Evolutionary conservation across 2,329 filamentous ascomycete genomes (phyloP), one percentile per base, ranked within the genome.

Genomic region (Penicillium capsulatum): DNA sequence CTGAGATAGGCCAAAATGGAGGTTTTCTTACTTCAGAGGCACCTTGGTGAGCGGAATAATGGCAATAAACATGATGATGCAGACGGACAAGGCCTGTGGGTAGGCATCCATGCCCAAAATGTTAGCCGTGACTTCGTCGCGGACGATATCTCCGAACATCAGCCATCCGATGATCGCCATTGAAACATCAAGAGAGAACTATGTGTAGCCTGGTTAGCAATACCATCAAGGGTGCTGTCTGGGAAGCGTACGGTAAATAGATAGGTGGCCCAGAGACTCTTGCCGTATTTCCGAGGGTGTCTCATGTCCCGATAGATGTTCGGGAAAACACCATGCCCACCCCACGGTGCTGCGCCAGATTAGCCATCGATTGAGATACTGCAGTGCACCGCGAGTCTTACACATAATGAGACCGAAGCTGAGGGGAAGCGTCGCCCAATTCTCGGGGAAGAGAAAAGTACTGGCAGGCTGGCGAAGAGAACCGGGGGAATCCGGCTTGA

Each of bases 11-110:
- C n/a, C 5, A n/a, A 28, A 11, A 14, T 17, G 13, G 17, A 20
- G 34, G 13, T 10, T 17, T 20, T 63, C 64, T 61, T 61, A 74
- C 64, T 90, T 94, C 24, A 96, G 73, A 0, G 90, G 89, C n/a
- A 96, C 81, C 67, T 98, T 98, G 24, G 91, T 96, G 36, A 98
- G 71, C 1, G 91, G 92, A 48, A 97, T 95, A 59, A 96, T 89
- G 58, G 84, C 84, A 53, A 97, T 86, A 63, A 90, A 91, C 46
- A 86, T 72, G 49, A 88, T 88, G 63, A 96, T 84, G 51, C 91
- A 72, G 32, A 91, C 68, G n/a, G 81, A 87, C 28, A 94, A 66
- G 1, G 71, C 74, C 9, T 77, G 69, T 1, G 91, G 87, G 60
- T 94, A 96, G 38, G 83, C 83, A 4, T 75, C 66, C 1, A 80